A percentile compares a stretch with the other conserved stretches of the same genome.
Conservation (phyloP, 352 stramenopile genomes). For the Phytopythium litorale region DNA sequence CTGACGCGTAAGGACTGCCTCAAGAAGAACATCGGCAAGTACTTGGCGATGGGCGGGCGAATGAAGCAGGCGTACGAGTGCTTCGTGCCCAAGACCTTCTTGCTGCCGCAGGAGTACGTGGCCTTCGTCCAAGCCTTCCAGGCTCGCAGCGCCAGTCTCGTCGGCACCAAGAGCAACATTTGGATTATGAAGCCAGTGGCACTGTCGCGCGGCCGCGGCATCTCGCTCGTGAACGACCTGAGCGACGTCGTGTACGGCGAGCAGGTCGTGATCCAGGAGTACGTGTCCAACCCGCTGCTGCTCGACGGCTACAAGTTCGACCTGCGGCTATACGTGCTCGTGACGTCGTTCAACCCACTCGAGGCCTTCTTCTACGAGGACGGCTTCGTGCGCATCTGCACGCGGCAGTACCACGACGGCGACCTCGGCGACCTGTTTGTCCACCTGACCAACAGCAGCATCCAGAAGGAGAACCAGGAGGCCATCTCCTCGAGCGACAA, state of each 20-base stretch:
- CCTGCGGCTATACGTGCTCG: constrained; percentile 91
- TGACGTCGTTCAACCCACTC: constrained; percentile 92
- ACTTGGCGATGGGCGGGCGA: constrained; percentile 35
- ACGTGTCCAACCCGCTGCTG: constrained; percentile 85
- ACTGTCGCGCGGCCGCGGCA: constrained; percentile 90
- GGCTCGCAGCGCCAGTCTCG: constrained; percentile 27
- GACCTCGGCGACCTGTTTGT: constrained; percentile 85
- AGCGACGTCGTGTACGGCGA: constrained; percentile 86
- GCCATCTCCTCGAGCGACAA: constrained; percentile 30
- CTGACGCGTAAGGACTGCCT: constrained; percentile 94
- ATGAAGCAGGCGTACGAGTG: constrained; percentile 70
- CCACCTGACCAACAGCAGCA: constrained; percentile 94
- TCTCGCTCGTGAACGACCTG: constrained; percentile 89
- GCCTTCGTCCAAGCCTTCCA: constrained; percentile 87
- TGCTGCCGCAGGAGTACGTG: constrained; percentile 92
- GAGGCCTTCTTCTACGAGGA: constrained; percentile 94
- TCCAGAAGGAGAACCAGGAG: constrained; percentile 86
- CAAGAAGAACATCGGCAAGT: constrained; percentile 83
- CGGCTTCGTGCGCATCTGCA: constrained; percentile 91
- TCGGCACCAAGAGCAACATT: constrained; percentile 56
- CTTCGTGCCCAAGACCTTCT: constrained; percentile 91
- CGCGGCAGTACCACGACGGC: constrained; percentile 69
- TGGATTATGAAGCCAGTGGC: constrained; percentile 96
- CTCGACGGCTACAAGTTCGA: constrained; percentile 92
- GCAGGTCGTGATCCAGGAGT: constrained; percentile 88